Percentiles rank a stretch among this genome's conserved stretches.
Evolutionary conservation across 2,329 filamentous ascomycete genomes (phyloP).

Genomic region (Stagonosporopsis rhizophila): DNA sequence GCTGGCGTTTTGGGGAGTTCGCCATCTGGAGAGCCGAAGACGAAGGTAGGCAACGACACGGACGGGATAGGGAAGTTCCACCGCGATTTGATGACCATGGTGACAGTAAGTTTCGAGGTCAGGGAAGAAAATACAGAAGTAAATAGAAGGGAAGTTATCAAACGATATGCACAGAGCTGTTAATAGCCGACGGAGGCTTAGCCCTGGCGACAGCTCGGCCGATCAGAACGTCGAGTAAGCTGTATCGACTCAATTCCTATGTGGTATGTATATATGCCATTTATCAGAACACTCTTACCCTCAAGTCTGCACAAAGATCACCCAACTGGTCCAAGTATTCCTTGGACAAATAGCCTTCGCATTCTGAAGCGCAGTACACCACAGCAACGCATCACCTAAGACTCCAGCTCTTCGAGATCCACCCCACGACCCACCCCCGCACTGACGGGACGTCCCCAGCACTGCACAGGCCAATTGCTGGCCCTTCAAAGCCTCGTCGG

Average conservation of each 20-base stretch:
- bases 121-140: background rate
- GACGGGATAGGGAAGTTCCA: conserved; percentile 57
- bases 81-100: conserved; percentile 62
- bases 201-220: background rate
- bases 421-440: background rate
- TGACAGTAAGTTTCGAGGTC: conserved; percentile 14
- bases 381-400: background rate
- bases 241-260: background rate
- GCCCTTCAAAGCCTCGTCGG: background rate
- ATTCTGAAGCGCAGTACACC: too few relatives aligned
- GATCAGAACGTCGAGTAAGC: conserved; percentile 9
- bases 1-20: conserved; percentile 54
- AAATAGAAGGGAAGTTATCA: background rate
- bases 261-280: background rate
- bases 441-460: background rate
- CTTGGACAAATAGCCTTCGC: background rate
- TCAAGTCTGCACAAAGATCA: background rate
- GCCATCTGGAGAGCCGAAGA: conserved; percentile 60
- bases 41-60: conserved; percentile 54
- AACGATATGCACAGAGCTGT: background rate
- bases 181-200: conserved; percentile 10
- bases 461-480: conserved; percentile 6
- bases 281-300: background rate
- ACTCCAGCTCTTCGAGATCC: background rate
- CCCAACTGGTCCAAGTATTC: background rate